These are phyloP conservation scores for Pyricularia sp. DNA, from an alignment of 2,329 filamentous ascomycete genomes.

Conservation along the genomic window DNA sequence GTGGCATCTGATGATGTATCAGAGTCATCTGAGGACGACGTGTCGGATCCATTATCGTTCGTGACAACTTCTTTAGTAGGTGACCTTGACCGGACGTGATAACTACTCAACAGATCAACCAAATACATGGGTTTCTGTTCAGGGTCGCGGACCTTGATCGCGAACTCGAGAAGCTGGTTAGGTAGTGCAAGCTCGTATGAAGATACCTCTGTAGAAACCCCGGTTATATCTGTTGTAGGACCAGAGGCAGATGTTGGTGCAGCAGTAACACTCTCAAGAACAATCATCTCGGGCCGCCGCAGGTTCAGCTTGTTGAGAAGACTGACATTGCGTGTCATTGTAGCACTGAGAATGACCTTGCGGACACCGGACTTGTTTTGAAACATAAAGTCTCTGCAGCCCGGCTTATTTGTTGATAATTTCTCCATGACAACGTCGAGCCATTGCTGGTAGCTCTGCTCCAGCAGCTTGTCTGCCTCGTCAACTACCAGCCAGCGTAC, in stretches of 20 bases:
- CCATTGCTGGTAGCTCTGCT: slow-evolving; percentile 92
- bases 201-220: slow-evolving; percentile 13
- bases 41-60: slow-evolving; percentile 17
- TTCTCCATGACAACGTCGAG: slow-evolving; percentile 60
- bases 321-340: slow-evolving; percentile 79
- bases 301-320: slow-evolving; percentile 68
- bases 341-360: slow-evolving; percentile 85
- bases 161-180: slow-evolving; percentile 50
- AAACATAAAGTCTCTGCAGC: slow-evolving; percentile 43
- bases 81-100: slow-evolving; percentile 28
- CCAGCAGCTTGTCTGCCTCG: slow-evolving; percentile 84
- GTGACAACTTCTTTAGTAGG: slow-evolving; percentile 5
- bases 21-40: neutral
- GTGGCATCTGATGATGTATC: slow-evolving; percentile 11
- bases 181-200: slow-evolving; percentile 46
- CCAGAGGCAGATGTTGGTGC: neutral
- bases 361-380: slow-evolving; percentile 48
- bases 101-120: slow-evolving; percentile 60
- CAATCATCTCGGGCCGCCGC: slow-evolving; percentile 63
- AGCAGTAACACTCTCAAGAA: slow-evolving; percentile 45
- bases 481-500: slow-evolving; percentile 87
- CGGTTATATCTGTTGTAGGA: slow-evolving; percentile 25
- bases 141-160: slow-evolving; percentile 58
- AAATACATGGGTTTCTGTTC: slow-evolving; percentile 76
- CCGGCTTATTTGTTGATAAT: slow-evolving; percentile 37